phyloP scores from a whole-genome alignment of 495 filamentous ascomycete genomes.

The Margaritispora aquatica region DNA sequence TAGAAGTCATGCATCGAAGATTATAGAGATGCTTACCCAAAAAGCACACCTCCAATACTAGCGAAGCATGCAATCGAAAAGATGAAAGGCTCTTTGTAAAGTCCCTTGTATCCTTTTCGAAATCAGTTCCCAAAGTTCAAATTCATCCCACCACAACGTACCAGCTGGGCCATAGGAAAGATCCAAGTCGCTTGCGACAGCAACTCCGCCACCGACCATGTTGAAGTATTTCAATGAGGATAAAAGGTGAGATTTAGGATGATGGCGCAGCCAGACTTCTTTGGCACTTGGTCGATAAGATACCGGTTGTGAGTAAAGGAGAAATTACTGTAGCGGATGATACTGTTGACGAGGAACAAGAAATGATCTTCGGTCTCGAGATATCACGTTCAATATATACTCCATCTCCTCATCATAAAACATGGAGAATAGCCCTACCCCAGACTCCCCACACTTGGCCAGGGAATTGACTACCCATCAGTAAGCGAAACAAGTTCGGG shows the following conservation, averaged over 20 bases:
- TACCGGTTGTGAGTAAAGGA: too few species aligned
- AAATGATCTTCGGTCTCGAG: conserved; percentile 3
- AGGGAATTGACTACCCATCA: neutral
- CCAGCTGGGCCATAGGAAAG: conserved; percentile 11
- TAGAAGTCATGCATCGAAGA: too few species aligned
- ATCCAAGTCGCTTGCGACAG: conserved; percentile 5
- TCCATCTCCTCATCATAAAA: neutral
- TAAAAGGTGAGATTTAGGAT: too few species aligned
- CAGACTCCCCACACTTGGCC: conserved; percentile 5
- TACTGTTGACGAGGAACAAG: neutral
- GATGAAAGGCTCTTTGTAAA: conserved; percentile 6
- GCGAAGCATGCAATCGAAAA: conserved; percentile 9
- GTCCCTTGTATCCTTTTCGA: conserved; percentile 5
- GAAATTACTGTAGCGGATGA: neutral
- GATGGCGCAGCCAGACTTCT: too few species aligned
- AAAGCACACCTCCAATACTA: conserved; percentile 8
- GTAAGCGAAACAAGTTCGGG: neutral
- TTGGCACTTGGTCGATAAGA: too few species aligned
- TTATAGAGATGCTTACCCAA: conserved; percentile 10
- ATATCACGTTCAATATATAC: neutral
- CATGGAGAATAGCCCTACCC: neutral
- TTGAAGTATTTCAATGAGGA: neutral
- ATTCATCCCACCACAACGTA: neutral
- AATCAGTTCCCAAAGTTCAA: neutral
- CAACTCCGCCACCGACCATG: conserved; percentile 6